Percentiles rank a stretch among this genome's conserved stretches.
Conservation (phyloP, 805 yeast genomes). For the Metschnikowia anglica region DNA sequence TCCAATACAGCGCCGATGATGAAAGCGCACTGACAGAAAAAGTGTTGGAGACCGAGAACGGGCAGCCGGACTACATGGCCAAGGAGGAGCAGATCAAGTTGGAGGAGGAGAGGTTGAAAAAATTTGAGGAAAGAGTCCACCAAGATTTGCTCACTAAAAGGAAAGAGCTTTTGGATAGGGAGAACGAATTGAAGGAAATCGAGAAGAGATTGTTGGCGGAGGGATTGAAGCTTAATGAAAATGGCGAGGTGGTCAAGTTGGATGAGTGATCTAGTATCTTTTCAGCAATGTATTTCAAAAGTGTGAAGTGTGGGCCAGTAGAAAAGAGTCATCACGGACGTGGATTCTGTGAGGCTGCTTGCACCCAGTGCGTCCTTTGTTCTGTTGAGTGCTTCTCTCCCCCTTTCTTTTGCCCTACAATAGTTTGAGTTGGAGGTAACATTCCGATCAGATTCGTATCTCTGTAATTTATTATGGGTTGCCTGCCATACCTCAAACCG, state of each 20-base stretch:
- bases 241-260: constrained; percentile 21
- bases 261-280: constrained; percentile 12
- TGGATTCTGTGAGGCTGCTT: too few relatives aligned
- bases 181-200: constrained; percentile 78
- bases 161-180: constrained; percentile 80
- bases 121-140: constrained; percentile 86
- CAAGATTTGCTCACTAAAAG: constrained; percentile 79
- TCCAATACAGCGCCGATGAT: constrained; percentile 36
- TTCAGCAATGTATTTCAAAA: too few relatives aligned
- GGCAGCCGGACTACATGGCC: constrained; percentile 39
- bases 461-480: too few relatives aligned
- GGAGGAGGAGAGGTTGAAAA: constrained; percentile 84
- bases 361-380: too few relatives aligned
- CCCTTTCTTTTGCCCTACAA: too few relatives aligned
- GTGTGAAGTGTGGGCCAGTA: too few relatives aligned
- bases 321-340: too few relatives aligned
- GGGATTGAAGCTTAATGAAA: constrained; percentile 43
- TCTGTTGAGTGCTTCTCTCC: too few relatives aligned
- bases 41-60: constrained; percentile 10
- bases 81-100: constrained; percentile 88
- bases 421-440: too few relatives aligned
- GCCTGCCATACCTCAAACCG: constrained; percentile 2
- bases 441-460: too few relatives aligned
- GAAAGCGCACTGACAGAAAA: constrained; percentile 12
- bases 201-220: constrained; percentile 67